Conservation (phyloP, 805 yeast species). For the Wickerhamiella hasegawae region DNA sequence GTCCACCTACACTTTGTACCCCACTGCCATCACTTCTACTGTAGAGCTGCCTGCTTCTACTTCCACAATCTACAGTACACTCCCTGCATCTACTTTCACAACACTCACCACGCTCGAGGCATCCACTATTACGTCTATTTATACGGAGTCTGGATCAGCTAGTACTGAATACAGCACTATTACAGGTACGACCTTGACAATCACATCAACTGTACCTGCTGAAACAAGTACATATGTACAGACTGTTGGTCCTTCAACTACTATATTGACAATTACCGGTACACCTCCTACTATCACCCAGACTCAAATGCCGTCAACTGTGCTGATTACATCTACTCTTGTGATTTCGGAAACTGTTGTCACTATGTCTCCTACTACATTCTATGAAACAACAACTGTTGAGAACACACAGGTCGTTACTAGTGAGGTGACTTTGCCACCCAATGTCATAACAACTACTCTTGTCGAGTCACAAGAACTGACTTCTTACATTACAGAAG, state of each 20-base stretch:
- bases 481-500: neutral
- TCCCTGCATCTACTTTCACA: conserved; percentile 1
- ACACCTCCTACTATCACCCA: neutral
- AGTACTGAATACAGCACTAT: neutral
- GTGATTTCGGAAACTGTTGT: neutral
- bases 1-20: neutral
- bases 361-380: neutral
- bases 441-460: neutral
- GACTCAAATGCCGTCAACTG: neutral
- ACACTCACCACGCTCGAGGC: neutral
- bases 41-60: conserved; percentile 1
- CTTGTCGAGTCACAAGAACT: neutral
- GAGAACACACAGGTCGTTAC: neutral
- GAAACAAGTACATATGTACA: neutral
- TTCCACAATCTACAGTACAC: neutral
- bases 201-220: neutral
- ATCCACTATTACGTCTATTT: neutral
- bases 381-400: neutral
- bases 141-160: conserved; percentile 1
- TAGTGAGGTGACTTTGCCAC: neutral
- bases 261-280: neutral
- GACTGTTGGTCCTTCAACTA: conserved; percentile 1
- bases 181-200: neutral
- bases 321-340: neutral
- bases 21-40: conserved; percentile 1